phyloP scores from a whole-genome alignment of 2,329 filamentous ascomycete species.

The Orbilia ellipsospora region DNA sequence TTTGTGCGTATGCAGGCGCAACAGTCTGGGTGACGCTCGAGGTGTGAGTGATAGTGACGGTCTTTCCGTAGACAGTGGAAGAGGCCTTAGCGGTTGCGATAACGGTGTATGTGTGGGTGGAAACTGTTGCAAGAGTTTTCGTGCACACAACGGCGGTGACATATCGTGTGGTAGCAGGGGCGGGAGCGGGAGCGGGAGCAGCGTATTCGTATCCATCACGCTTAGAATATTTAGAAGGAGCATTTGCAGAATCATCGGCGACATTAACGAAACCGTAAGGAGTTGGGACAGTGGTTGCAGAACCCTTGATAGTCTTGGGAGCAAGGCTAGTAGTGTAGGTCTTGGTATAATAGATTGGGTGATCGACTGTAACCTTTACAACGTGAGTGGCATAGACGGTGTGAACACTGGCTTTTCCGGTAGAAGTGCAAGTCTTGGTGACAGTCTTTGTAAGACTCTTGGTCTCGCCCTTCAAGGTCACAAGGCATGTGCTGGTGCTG shows the following conservation, averaged over 20 bases:
- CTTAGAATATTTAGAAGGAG: neutral
- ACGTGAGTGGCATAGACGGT: constrained; percentile 31
- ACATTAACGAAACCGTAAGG: constrained; percentile 33
- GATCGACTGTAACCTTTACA: constrained; percentile 25
- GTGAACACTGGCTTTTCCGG: constrained; percentile 10
- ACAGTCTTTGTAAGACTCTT: constrained; percentile 28
- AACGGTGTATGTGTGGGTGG: constrained; percentile 25
- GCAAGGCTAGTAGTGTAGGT: constrained; percentile 17
- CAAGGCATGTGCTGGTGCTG: neutral
- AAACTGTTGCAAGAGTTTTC: constrained; percentile 42
- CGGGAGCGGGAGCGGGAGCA: neutral
- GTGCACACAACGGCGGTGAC: constrained; percentile 39
- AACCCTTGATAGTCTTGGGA: constrained; percentile 2
- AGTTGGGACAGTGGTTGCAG: constrained; percentile 24
- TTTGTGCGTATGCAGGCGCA: neutral
- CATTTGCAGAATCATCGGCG: constrained; percentile 30
- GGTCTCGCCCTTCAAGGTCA: constrained; percentile 29
- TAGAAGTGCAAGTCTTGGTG: constrained; percentile 40
- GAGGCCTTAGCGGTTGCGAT: constrained; percentile 14
- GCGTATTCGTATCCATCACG: constrained; percentile 6
- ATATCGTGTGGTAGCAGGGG: constrained; percentile 3
- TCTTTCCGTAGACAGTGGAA: constrained; percentile 26
- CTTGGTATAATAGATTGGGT: constrained; percentile 11
- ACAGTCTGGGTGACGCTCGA: constrained; percentile 32
- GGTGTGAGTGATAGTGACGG: constrained; percentile 23